These are phyloP conservation scores for Candida germanica DNA, from an alignment of 805 yeast species.

Conservation along the genomic window DNA sequence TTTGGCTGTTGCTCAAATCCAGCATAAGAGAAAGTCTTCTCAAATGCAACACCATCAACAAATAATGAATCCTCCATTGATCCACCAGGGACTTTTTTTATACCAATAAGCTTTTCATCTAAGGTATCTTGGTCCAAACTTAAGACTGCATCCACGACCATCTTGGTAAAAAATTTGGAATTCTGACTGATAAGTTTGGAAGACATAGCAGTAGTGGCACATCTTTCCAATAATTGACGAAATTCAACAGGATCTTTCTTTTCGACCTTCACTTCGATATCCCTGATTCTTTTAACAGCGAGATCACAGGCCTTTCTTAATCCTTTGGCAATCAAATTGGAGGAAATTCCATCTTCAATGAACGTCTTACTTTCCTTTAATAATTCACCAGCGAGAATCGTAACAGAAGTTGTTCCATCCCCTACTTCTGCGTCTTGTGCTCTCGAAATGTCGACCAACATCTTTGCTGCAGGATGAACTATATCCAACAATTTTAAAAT, in stretches of 20 bases:
- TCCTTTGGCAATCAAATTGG: constrained; percentile 86
- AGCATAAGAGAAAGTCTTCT: constrained; percentile 95
- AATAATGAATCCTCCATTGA: constrained; percentile 90
- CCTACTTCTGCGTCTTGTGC: constrained; percentile 99
- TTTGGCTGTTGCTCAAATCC: constrained; percentile 99
- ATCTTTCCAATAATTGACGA: constrained; percentile 77
- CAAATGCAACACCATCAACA: constrained; percentile 93
- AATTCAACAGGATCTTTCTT: constrained; percentile 47
- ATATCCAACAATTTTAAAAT: constrained; percentile 87
- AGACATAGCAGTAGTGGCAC: constrained; percentile 97
- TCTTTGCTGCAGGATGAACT: constrained; percentile 98
- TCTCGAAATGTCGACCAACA: constrained; percentile 88
- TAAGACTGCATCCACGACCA: constrained; percentile 95
- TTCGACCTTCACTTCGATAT: constrained; percentile 69
- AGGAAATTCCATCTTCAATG: constrained; percentile 94
- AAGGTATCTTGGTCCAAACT: constrained; percentile 80
- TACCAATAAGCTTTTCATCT: constrained; percentile 88
- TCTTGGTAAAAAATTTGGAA: constrained; percentile 84
- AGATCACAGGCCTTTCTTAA: constrained; percentile 76
- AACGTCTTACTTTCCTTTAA: constrained; percentile 86
- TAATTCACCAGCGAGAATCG: constrained; percentile 91
- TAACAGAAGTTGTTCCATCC: constrained; percentile 97
- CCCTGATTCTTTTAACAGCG: constrained; percentile 70
- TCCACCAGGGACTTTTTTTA: constrained; percentile 94
- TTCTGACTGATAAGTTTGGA: constrained; percentile 88